These are phyloP conservation scores for Suillus bovinus DNA, from an alignment of 768 basidiomycete genomes.

Conservation along the genomic window DNA sequence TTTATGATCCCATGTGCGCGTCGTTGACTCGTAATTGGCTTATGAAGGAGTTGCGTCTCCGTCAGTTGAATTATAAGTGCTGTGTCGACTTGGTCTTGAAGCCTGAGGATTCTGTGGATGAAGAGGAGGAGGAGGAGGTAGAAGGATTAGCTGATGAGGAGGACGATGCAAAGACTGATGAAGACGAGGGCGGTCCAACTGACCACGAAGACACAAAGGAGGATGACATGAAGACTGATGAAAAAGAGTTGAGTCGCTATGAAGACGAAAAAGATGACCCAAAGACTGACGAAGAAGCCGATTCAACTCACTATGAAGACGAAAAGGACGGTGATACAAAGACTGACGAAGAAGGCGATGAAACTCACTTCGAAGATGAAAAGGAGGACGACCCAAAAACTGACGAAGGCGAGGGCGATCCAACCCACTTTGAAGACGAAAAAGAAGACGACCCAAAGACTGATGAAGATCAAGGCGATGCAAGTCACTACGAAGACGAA, in stretches of 20 bases:
- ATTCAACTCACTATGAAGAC: background rate
- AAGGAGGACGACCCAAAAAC: background rate
- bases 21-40: constrained; percentile 4
- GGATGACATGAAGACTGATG: background rate
- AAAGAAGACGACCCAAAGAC: background rate
- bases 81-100: background rate
- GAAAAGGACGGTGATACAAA: background rate
- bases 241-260: background rate
- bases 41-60: background rate
- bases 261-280: background rate
- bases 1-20: background rate
- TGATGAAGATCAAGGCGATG: background rate
- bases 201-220: background rate
- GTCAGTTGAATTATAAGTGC: background rate
- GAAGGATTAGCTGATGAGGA: background rate
- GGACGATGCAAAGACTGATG: background rate
- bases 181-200: background rate
- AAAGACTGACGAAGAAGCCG: background rate
- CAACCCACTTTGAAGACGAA: background rate
- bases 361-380: too few relatives aligned
- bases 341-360: too few relatives aligned
- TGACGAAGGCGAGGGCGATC: background rate
- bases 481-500: background rate
- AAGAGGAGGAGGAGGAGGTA: background rate
- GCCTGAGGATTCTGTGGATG: background rate